Evolutionary conservation across 257 asterid genomes (phyloP).

Genomic region (Solanum etuberosum): DNA sequence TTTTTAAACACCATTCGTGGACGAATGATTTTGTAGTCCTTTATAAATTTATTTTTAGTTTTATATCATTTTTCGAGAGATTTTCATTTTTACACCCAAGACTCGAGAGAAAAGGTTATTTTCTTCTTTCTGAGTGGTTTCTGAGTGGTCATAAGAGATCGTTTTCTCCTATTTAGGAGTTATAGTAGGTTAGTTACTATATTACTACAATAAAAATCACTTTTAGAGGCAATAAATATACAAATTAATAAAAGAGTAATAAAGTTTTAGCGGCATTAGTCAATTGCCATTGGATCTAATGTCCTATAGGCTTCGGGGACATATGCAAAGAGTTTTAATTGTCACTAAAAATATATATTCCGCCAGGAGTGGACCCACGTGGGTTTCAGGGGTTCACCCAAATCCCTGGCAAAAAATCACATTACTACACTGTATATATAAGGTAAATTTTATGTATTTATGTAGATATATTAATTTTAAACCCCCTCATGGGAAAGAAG

Average conservation of each 20-base stretch:
- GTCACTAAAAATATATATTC: no score
- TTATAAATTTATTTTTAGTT: not conserved
- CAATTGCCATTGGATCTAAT: not conserved
- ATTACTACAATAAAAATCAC: not conserved
- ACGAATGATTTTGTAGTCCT: not conserved
- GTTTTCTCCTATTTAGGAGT: not conserved
- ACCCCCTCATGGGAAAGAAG: no score
- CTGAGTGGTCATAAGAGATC: not conserved
- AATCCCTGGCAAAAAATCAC: no score
- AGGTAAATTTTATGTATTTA: fast-evolving
- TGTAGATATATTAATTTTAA: no score
- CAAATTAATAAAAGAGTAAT: not conserved
- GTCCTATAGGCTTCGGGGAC: no score
- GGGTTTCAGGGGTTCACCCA: no score
- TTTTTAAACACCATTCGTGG: not conserved
- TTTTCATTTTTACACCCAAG: not conserved
- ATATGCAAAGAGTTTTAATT: no score
- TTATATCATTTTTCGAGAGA: not conserved
- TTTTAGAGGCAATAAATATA: not conserved
- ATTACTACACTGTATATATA: no score
- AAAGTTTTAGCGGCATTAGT: not conserved
- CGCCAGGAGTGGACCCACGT: no score
- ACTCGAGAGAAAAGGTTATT: no score
- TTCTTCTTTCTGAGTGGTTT: no score
- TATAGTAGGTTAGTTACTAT: no score